phyloP scores from a whole-genome alignment of 2,329 filamentous ascomycete genomes.

The Pseudocercospora crystallina region DNA sequence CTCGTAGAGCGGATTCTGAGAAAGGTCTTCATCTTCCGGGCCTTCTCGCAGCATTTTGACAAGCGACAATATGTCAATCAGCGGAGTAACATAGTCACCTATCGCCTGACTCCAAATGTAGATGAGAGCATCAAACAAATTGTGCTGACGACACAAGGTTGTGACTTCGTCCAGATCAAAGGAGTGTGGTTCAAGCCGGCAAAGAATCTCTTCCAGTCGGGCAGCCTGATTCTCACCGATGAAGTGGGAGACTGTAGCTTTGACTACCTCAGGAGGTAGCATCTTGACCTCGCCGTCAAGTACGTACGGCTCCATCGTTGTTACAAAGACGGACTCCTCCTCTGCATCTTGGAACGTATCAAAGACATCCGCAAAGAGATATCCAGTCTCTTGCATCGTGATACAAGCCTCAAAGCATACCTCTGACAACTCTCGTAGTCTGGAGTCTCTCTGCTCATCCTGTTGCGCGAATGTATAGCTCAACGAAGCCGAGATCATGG shows the following conservation, averaged over 20 bases:
- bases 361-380: constrained; percentile 87
- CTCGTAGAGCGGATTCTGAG: constrained; percentile 50
- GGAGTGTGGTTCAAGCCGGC: constrained; percentile 83
- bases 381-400: constrained; percentile 73
- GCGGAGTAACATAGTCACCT: constrained; percentile 82
- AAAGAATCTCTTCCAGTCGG: constrained; percentile 89
- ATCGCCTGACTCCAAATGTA: constrained; percentile 96
- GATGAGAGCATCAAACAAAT: constrained; percentile 89
- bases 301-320: constrained; percentile 85
- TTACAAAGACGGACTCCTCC: constrained; percentile 74
- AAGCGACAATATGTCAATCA: constrained; percentile 77
- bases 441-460: constrained; percentile 51
- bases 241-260: constrained; percentile 80
- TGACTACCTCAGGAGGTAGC: constrained; percentile 80
- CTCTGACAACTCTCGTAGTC: constrained; percentile 75
- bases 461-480: constrained; percentile 78
- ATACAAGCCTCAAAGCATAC: constrained; percentile 83
- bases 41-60: constrained; percentile 54
- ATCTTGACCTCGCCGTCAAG: constrained; percentile 71
- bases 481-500: constrained; percentile 89
- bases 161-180: constrained; percentile 95
- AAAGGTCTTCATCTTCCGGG: constrained; percentile 57
- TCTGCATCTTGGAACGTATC: constrained; percentile 81
- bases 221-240: constrained; percentile 72
- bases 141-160: constrained; percentile 82